phyloP scores from a whole-genome alignment of 202 grass and related monocot species.

The Schoenoplectus triqueter region DNA sequence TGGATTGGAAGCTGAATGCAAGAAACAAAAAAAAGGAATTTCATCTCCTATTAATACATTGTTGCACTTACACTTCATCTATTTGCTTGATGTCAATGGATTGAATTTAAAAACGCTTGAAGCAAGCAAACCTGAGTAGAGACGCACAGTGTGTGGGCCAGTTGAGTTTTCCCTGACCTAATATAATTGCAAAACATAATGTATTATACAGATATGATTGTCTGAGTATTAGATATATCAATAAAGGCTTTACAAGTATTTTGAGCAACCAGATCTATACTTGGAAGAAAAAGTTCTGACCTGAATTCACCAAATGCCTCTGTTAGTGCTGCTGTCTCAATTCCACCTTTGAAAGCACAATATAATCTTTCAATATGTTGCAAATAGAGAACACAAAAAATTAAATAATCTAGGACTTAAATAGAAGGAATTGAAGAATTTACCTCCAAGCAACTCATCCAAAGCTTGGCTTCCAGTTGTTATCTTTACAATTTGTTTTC shows the following conservation, averaged over 20 bases:
- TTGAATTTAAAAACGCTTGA: background rate
- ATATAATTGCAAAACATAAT: conserved; percentile 16
- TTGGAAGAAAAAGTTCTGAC: conserved; percentile 40
- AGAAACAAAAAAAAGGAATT: conserved; percentile 3
- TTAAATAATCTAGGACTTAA: background rate
- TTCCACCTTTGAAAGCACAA: conserved; percentile 67
- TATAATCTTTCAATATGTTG: background rate
- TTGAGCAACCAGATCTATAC: conserved; percentile 11
- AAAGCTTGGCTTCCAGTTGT: conserved; percentile 91
- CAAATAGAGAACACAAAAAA: conserved; percentile 26
- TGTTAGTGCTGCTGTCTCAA: conserved; percentile 90
- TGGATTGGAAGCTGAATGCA: conserved; percentile 70
- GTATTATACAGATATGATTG: background rate
- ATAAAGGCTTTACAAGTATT: background rate
- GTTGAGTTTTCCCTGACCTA: conserved; percentile 84
- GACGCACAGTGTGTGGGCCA: conserved; percentile 84
- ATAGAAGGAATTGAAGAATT: conserved; percentile 32
- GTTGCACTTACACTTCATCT: background rate
- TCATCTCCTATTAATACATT: background rate
- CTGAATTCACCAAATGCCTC: conserved; percentile 91
- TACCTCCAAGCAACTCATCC: conserved; percentile 92
- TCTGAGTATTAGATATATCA: background rate
- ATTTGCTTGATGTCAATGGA: background rate
- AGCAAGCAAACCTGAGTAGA: conserved; percentile 66
- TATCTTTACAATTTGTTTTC: conserved; percentile 88